Base-by-base conservation (phyloP, 148 eudicot genomes). In the Vaccinium myrtillus region DNA sequence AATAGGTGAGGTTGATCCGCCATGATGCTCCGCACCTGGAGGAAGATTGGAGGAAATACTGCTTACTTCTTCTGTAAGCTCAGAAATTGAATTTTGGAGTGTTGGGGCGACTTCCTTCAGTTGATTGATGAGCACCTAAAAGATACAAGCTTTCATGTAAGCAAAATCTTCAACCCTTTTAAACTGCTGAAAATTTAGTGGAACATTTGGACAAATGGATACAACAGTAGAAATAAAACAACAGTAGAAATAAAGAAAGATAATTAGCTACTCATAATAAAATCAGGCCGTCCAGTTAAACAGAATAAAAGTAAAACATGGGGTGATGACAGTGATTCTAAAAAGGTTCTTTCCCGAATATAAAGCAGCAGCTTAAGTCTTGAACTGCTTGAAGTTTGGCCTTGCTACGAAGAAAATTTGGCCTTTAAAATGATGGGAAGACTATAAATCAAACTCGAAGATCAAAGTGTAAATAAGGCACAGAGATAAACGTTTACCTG, bases 71-170 rank as follows among this genome's bases (percentile, higher is more conserved):
- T 92, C 97, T 32, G 93, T 91, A 83, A 97, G 98, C 73, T 91
- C 94, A 77, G 91, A 84, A 78, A 97, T 95, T 80, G 99, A 95
- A 75, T 90, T 94, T 87, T 94, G 96, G 73, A 97, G 92, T 73
- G 91, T 86, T 81, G 99, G 99, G 61, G 98, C 97, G 83, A 93
- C 99, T 53, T 92, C 98, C 91, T 95, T 97, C 89, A 97, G 89
- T 84, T 96, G 99, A 89, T 92, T 91, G 53, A 93, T 94, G 67
- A 97, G 87, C 79, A 97, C 98, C 98, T 97, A 65, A 87, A 81
- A 77, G 54, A 65, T 25, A 59, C 58, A 67, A 54, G 49, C 6
- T 55, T 51, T 46, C 48, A 12, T 55, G 25, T 75, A 15, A 61
- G 27, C 8, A 54, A 80, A 55, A 81, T 49, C 56, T 51, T 61